These are phyloP conservation scores for Dactylellina drechsleri DNA, from an alignment of 2,329 filamentous ascomycete genomes.

Conservation along the genomic window DNA sequence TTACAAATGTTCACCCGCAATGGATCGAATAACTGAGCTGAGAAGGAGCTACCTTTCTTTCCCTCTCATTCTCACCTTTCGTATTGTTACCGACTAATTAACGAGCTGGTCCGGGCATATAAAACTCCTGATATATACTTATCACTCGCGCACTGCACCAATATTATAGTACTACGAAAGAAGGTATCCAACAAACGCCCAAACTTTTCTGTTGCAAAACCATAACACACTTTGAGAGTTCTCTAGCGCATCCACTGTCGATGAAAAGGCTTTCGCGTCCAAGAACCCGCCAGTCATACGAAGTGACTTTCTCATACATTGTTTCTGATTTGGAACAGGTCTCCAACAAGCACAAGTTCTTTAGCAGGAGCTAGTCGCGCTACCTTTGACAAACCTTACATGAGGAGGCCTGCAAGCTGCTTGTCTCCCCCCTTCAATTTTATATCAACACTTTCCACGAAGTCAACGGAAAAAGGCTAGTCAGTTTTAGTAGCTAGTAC, in stretches of 20 bases:
- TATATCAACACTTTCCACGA: conserved; percentile 46
- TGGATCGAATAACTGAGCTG: conserved; percentile 18
- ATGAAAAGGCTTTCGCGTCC: conserved; percentile 11
- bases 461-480: conserved; percentile 26
- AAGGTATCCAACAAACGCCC: conserved; percentile 40
- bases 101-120: conserved; percentile 33
- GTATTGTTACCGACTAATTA: background rate
- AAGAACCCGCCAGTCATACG: conserved; percentile 28
- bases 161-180: conserved; percentile 1
- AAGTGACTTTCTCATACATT: conserved; percentile 44
- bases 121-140: conserved; percentile 45
- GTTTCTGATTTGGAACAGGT: conserved; percentile 49
- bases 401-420: conserved; percentile 34
- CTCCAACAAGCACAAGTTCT: conserved; percentile 53
- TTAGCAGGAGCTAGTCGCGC: conserved; percentile 51
- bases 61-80: conserved; percentile 23
- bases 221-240: conserved; percentile 25
- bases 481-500: conserved; percentile 33
- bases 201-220: conserved; percentile 33
- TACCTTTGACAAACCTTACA: conserved; percentile 52
- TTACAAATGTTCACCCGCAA: background rate
- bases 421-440: conserved; percentile 34
- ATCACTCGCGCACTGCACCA: conserved; percentile 2
- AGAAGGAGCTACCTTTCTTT: conserved; percentile 8
- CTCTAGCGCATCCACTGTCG: conserved; percentile 1